A percentile compares a stretch with the other conserved stretches of the same genome.
Evolutionary conservation across 805 yeast genomes (phyloP).

Genomic region (Metschnikowia anglica): DNA sequence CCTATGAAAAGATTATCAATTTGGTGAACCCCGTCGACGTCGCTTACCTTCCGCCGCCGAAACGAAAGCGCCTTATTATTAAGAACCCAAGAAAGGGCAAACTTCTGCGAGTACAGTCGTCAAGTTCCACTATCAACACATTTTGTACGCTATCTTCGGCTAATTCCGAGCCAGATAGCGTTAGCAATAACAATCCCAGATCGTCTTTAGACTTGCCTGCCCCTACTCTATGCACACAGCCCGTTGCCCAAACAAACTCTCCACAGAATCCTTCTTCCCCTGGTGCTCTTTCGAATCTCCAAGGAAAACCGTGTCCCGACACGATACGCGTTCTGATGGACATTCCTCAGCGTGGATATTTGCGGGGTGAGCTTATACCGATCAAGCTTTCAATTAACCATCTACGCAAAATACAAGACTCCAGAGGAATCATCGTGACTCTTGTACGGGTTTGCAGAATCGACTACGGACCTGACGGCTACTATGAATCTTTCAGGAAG

Average conservation of each 20-base stretch:
- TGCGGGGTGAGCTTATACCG: conserved; percentile 79
- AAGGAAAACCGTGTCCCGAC: conserved; percentile 18
- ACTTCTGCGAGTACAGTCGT: conserved; percentile 37
- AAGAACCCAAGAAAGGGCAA: conserved; percentile 46
- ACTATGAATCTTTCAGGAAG: conserved; percentile 73
- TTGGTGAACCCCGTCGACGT: conserved; percentile 77
- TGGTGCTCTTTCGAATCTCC: background rate
- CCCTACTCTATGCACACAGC: background rate
- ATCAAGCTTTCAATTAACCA: conserved; percentile 67
- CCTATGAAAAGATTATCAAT: conserved; percentile 57
- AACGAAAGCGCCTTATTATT: conserved; percentile 62
- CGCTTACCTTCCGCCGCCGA: conserved; percentile 60
- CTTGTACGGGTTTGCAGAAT: conserved; percentile 74
- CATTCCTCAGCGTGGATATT: conserved; percentile 61
- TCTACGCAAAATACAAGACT: conserved; percentile 64
- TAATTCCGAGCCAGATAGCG: conserved; percentile 27
- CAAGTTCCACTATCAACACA: conserved; percentile 35
- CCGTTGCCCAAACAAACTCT: background rate
- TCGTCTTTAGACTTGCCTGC: background rate
- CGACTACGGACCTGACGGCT: conserved; percentile 56
- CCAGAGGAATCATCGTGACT: conserved; percentile 75
- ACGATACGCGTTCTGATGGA: conserved; percentile 38
- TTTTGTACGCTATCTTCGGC: conserved; percentile 32
- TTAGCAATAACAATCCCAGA: background rate
- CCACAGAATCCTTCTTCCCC: conserved; percentile 6